Evolutionary conservation across 2,329 filamentous ascomycete species (phyloP).

Genomic region (Penicillium concentricum): DNA sequence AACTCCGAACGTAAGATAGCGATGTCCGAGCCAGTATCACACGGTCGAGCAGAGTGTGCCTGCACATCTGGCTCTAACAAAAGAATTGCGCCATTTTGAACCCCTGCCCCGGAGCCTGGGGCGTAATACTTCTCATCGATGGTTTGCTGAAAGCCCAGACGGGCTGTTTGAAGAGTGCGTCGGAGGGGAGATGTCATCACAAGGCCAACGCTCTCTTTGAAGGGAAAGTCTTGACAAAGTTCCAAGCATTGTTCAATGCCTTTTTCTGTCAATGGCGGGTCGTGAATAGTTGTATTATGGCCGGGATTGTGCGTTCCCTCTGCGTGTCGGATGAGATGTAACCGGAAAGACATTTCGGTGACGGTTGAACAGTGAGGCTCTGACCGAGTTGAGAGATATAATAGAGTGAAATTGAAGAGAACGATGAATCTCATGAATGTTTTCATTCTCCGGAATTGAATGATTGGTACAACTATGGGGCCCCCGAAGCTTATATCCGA

Average conservation of each 20-base stretch:
- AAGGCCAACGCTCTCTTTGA: neutral
- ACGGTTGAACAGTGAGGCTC: neutral
- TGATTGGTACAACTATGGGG: neutral
- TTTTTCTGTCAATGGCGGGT: neutral
- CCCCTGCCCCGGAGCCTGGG: neutral
- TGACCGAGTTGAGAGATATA: neutral
- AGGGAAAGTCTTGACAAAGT: neutral
- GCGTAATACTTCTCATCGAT: neutral
- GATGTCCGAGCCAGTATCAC: slow-evolving; percentile 13
- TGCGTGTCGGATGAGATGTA: slow-evolving; percentile 1
- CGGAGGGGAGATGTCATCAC: slow-evolving; percentile 1
- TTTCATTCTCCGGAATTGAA: neutral
- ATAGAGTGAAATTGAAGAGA: neutral
- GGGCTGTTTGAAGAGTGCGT: neutral
- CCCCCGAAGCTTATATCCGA: neutral
- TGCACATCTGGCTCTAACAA: slow-evolving; percentile 11
- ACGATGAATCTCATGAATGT: neutral
- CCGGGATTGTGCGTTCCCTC: neutral
- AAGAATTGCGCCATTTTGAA: slow-evolving; percentile 2
- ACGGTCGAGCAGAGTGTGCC: slow-evolving; percentile 14
- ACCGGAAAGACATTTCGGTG: neutral
- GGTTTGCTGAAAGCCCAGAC: slow-evolving; percentile 6
- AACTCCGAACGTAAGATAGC: slow-evolving; percentile 8
- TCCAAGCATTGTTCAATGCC: neutral
- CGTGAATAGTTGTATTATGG: neutral